Evolutionary conservation across 176 grass and related monocot species (phyloP).

Genomic region (Oryza brachyantha): DNA sequence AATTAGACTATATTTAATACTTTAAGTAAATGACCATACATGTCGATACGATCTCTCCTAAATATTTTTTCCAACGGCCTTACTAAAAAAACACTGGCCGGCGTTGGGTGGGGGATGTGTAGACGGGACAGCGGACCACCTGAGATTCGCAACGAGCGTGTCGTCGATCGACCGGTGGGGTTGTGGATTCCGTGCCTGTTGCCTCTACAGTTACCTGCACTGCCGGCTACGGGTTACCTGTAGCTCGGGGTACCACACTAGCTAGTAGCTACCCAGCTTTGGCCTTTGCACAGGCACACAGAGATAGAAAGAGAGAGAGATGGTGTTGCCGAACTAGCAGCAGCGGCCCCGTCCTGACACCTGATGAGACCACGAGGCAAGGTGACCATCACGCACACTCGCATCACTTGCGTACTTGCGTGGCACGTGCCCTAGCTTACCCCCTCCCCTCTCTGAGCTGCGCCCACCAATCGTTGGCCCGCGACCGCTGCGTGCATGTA

Average conservation of each 20-base stretch:
- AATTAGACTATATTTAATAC: no score
- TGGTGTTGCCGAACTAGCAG: background rate
- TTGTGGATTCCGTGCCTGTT: background rate
- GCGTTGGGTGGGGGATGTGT: background rate
- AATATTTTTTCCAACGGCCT: no score
- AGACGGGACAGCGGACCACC: slow-evolving; percentile 10
- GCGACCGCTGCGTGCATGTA: background rate
- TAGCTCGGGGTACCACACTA: background rate
- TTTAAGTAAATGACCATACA: no score
- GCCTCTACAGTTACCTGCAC: background rate
- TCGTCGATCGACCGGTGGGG: background rate
- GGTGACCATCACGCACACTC: background rate
- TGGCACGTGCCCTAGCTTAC: background rate
- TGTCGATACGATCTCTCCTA: no score
- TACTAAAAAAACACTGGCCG: background rate
- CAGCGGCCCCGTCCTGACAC: background rate
- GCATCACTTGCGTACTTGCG: background rate
- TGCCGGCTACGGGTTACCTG: background rate
- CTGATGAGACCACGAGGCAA: background rate
- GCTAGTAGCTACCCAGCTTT: background rate
- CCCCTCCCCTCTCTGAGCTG: background rate
- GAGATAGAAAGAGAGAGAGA: background rate
- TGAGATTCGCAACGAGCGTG: background rate
- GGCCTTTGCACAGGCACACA: background rate
- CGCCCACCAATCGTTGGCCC: background rate